Percentiles rank a stretch among this genome's conserved stretches.
These are phyloP conservation scores for Vitis hybrid DNA, from an alignment of 177 flowering plant genomes.

Conservation along the genomic window DNA sequence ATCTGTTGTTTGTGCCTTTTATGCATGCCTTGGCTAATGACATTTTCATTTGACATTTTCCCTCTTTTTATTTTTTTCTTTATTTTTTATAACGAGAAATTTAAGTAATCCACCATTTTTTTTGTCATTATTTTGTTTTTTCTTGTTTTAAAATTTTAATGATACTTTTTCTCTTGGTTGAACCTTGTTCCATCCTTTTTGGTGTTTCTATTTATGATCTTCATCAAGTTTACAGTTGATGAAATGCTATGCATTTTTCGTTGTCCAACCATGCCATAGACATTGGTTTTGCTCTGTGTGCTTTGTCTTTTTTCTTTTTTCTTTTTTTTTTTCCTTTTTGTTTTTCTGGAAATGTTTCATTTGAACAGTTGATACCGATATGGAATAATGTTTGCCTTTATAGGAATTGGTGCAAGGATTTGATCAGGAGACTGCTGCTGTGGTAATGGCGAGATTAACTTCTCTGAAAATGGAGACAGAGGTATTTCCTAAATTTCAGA, in stretches of 20 bases:
- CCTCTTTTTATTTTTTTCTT: no score
- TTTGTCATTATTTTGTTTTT: no score
- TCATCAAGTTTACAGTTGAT: no score
- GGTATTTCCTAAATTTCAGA: conserved; percentile 39
- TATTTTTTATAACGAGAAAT: no score
- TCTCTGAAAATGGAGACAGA: conserved; percentile 96
- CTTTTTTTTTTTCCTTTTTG: not conserved
- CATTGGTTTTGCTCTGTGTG: not conserved
- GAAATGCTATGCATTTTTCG: not conserved
- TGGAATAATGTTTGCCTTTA: conserved; percentile 16
- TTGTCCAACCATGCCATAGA: not conserved
- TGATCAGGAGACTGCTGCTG: conserved; percentile 98
- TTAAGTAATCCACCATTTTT: no score
- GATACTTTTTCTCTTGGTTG: no score
- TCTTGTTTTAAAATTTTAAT: no score
- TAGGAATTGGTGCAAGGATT: conserved; percentile 93
- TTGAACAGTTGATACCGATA: conserved; percentile 4
- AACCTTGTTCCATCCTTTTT: no score
- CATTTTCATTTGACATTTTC: no score
- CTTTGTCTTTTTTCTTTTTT: not conserved
- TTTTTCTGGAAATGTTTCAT: not conserved
- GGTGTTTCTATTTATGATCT: no score
- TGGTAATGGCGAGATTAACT: conserved; percentile 84
- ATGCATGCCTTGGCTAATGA: no score
- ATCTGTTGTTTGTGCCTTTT: no score